Evolutionary conservation across 1,284 basidiomycete species (phyloP), one percentile per base, ranked within the genome.

Genomic region (Ceratobasidium sp.): DNA sequence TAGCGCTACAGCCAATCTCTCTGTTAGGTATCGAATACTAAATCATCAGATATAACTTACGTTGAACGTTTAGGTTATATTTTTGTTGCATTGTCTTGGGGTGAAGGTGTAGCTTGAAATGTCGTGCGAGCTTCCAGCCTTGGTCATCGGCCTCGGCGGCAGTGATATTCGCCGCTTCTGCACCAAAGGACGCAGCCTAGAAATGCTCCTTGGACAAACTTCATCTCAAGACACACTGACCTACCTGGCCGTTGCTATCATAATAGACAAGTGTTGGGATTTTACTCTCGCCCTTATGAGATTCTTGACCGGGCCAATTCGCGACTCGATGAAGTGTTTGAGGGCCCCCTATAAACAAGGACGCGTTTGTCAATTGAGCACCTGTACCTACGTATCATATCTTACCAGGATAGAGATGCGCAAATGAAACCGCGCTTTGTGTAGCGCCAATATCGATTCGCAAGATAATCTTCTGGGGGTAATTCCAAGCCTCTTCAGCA

Each of bases 21-120:
- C 18, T 3, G 6, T 23, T 26, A 20, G 2, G 4, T 1, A 6
- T n/a, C 23, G 4, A 4, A n/a, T 53, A 7, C 6, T 53, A 18
- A n/a, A n/a, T n/a, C n/a, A n/a, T n/a, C n/a, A n/a, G 3, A n/a
- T 3, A 5, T 10, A 20, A 49, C 70, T 67, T 49, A 68, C 55
- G 77, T 63, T 75, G 60, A 9, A 67, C 46, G 44, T 61, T 69
- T 28, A 67, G 28, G 13, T 79, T 61, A 51, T 67, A 55, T 15
- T 68, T 60, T 39, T 67, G 42, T 51, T 60, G 61, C 68, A 78
- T 66, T 5, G 49, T 44, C 0, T 72, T 70, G 2, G 79, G 79
- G 40, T 79, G 77, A 13, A 79, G 78, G 39, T 79, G 60, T 26
- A 79, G 70, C 20, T 79, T 79, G 60, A 79, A 78, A 40, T 72